These are phyloP conservation scores for Immersiella caudata DNA, from an alignment of 495 filamentous ascomycete species.

Conservation along the genomic window DNA sequence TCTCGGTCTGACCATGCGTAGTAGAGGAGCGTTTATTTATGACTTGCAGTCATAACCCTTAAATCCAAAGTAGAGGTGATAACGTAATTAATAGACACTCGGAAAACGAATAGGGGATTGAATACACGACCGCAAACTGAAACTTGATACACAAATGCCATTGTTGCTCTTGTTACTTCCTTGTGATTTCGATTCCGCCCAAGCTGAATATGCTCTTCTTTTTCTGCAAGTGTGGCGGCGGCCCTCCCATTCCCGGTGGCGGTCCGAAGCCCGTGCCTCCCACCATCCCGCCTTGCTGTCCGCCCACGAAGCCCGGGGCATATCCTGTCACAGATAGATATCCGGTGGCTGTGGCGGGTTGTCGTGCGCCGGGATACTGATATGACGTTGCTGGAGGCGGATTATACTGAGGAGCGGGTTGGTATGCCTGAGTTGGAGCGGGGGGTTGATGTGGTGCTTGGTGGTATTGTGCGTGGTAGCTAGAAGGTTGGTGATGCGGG, in stretches of 20 bases:
- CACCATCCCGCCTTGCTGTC: conserved; percentile 4
- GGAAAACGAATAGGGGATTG: no score
- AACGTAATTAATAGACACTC: no score
- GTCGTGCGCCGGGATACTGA: neutral
- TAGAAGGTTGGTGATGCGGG: neutral
- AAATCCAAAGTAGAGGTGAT: no score
- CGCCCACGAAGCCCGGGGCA: neutral
- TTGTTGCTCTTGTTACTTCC: neutral
- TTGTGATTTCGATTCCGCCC: conserved; percentile 8
- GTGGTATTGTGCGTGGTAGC: neutral
- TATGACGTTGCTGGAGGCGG: neutral
- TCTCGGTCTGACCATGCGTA: no score
- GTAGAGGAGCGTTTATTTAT: no score
- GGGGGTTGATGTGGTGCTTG: neutral
- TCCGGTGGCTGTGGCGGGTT: neutral
- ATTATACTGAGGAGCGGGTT: no score
- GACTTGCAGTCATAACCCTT: no score
- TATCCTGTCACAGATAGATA: conserved; percentile 6
- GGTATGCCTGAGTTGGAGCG: neutral
- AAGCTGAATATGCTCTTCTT: conserved; percentile 13
- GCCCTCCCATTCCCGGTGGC: conserved; percentile 7
- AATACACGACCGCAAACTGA: no score
- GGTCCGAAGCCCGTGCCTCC: neutral
- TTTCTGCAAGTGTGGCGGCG: conserved; percentile 3
- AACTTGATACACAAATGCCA: no score